Evolutionary conservation across 345 rosid genomes (phyloP).

Genomic region (Syzygium oleosum): DNA sequence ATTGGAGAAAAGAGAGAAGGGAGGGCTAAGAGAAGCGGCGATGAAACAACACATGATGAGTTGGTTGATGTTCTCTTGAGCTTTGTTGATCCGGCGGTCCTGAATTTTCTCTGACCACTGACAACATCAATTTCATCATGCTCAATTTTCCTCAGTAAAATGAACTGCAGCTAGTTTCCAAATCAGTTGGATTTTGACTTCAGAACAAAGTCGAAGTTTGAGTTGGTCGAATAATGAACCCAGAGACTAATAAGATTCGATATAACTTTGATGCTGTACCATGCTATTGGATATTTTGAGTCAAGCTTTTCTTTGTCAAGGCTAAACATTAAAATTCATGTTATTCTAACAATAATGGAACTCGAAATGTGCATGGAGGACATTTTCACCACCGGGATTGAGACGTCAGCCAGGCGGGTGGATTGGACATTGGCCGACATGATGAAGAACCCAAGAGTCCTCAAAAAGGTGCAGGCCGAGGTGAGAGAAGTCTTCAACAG

Average conservation of each 20-base stretch:
- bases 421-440: constrained; percentile 24
- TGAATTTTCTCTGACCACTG: not conserved
- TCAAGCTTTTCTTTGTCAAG: not conserved
- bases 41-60: not conserved
- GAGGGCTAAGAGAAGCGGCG: too few species aligned
- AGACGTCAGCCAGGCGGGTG: not conserved
- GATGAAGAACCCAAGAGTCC: constrained; percentile 13
- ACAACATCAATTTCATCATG: constrained; percentile 10
- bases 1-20: too few species aligned
- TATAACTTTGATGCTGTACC: not conserved
- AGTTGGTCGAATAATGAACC: too few species aligned
- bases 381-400: constrained; percentile 9
- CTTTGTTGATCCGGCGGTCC: too few species aligned
- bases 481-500: constrained; percentile 5
- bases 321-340: not conserved
- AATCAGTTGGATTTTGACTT: not conserved
- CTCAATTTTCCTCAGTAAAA: not conserved
- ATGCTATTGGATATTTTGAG: too few species aligned
- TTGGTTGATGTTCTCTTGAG: constrained; percentile 11
- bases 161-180: too few species aligned
- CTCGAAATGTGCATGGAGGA: constrained; percentile 1
- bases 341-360: too few species aligned
- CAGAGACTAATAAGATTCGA: not conserved
- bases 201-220: not conserved
- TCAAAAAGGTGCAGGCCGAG: constrained; percentile 18